phyloP scores from a whole-genome alignment of 2,329 filamentous ascomycete genomes.

The Magnaporthales sp. region DNA sequence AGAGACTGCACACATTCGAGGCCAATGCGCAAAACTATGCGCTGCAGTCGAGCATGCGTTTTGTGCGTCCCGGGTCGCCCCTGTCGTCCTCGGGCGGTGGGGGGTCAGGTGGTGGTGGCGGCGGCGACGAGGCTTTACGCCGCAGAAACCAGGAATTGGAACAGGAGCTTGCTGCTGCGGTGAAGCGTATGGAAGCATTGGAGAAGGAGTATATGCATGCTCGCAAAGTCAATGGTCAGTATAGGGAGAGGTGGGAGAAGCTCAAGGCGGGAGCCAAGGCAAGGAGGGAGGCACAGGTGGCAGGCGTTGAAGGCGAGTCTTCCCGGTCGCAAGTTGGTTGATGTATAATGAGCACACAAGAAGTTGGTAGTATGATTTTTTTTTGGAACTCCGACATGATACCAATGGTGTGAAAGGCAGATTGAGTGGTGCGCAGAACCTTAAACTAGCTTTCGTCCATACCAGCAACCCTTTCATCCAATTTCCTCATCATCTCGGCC shows the following conservation, averaged over 20 bases:
- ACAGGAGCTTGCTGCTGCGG: constrained; percentile 49
- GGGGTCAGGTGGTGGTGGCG: constrained; percentile 12
- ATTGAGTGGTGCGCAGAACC: background rate
- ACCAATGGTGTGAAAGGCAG: background rate
- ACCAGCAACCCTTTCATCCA: background rate
- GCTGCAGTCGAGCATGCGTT: constrained; percentile 72
- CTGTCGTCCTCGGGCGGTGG: constrained; percentile 19
- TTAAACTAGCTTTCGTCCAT: constrained; percentile 7
- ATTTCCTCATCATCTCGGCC: constrained; percentile 28
- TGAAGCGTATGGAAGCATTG: constrained; percentile 55
- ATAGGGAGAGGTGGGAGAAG: constrained; percentile 53
- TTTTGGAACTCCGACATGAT: background rate
- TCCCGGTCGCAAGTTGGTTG: background rate
- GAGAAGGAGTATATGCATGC: constrained; percentile 53
- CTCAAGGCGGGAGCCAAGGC: constrained; percentile 54
- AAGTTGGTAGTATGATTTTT: background rate
- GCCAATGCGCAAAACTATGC: constrained; percentile 82
- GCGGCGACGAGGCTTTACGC: constrained; percentile 34
- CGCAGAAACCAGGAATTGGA: constrained; percentile 56
- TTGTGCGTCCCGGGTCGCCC: constrained; percentile 50
- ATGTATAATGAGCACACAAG: background rate
- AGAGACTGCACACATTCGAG: constrained; percentile 87
- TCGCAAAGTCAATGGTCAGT: constrained; percentile 47
- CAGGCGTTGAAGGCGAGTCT: constrained; percentile 6
- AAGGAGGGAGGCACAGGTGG: constrained; percentile 33